Percentiles rank a stretch among this genome's conserved stretches.
These are phyloP conservation scores for Salix dunnii DNA, from an alignment of 345 rosid genomes.

Conservation along the genomic window DNA sequence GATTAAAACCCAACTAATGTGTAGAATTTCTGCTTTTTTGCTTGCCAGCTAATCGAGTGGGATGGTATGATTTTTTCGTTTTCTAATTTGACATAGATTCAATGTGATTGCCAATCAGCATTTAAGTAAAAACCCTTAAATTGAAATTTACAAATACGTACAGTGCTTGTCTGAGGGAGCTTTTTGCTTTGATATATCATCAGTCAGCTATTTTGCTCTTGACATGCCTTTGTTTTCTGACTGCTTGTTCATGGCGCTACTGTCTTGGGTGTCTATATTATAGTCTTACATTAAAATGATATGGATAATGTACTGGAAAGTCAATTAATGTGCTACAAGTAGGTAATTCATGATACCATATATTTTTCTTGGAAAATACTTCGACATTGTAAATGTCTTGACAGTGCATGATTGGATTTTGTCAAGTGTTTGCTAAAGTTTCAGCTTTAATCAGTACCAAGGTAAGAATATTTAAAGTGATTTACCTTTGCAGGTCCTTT, in stretches of 20 bases:
- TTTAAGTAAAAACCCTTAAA: neutral
- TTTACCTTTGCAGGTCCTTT: constrained; percentile 63
- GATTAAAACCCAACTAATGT: neutral
- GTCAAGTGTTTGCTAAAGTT: neutral
- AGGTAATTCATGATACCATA: neutral
- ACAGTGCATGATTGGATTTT: neutral
- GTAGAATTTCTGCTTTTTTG: neutral
- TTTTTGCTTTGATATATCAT: neutral
- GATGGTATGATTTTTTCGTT: neutral
- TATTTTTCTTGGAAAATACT: neutral
- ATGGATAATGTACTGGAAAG: neutral
- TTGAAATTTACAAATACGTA: neutral
- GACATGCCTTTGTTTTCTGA: neutral
- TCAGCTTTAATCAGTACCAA: neutral
- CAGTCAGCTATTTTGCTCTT: neutral
- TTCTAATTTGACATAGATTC: neutral
- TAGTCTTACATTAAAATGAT: neutral
- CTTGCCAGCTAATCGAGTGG: neutral
- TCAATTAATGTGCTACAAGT: neutral
- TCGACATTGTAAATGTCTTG: neutral
- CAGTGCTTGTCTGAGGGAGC: neutral
- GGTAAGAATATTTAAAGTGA: neutral
- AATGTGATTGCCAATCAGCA: neutral
- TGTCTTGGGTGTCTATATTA: neutral
- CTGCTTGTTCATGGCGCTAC: neutral